Base-by-base conservation (phyloP, 164 flowering plant genomes). In the Tetrastigma voinierianum region DNA sequence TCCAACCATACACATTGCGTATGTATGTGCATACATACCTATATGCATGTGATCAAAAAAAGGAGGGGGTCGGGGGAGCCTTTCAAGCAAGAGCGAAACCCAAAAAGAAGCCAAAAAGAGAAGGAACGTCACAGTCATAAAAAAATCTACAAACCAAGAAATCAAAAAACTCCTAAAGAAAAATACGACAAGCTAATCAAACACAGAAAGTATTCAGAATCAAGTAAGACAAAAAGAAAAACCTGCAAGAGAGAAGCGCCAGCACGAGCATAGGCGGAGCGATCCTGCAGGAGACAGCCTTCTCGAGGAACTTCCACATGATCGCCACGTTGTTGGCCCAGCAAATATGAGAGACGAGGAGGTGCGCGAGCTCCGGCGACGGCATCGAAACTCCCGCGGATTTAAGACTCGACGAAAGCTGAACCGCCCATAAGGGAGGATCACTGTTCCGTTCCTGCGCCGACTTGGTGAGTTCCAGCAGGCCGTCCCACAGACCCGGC, bases 251-350 rank as follows among this genome's bases (percentile, higher is more conserved):
- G 67, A 87, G 86, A 46, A 85, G 82, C 10, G 88, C 84, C 61
- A 87, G 77, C 46, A 81, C 83, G 59, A 85, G 80, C 72, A 80
- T 12, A 19, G 92, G 90, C 52, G 88, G 88, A 9, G 67, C 77
- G 71, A 87, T 23, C 49, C 71, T 76, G 53, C 71, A 9, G 9
- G 79, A 19, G 49, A 84, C 44, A 19, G 89, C 85, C 59, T 74
- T 86, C 68, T 87, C 90, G 18, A 87, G 82, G 73, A 81, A 77
- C 77, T 87, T 87, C 92, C 92, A 87, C 11, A 81, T 65, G 60
- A 80, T 65, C 13, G 92, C 84, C 14, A 75, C 77, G 76, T 83
- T 80, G 51, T 83, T 85, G 49, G 56, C 76, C 77, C 81, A 87
- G 69, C 85, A 85, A 54, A 85, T 79, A 65, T 85, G 84, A 9